A percentile compares a stretch with the other conserved stretches of the same genome.
phyloP scores from a whole-genome alignment of 2,329 filamentous ascomycete species.

The Phialemonium atrogriseum region DNA sequence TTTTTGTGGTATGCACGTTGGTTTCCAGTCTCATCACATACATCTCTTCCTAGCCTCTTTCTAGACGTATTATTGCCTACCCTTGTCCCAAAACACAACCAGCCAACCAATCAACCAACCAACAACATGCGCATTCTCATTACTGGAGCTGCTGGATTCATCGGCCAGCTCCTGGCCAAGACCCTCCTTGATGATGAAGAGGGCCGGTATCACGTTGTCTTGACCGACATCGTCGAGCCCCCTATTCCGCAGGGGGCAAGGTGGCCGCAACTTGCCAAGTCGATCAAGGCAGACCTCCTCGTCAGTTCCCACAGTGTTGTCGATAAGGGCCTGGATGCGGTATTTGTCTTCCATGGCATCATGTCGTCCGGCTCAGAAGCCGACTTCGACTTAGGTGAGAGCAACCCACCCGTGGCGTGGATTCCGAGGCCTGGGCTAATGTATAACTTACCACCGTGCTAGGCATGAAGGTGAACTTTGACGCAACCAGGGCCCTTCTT shows the following conservation, averaged over 20 bases:
- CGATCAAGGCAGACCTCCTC: conserved; percentile 35
- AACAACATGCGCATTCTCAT: conserved; percentile 35
- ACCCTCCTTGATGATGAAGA: conserved; percentile 36
- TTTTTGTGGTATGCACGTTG: too few species aligned
- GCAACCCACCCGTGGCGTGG: too few species aligned
- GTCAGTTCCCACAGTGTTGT: conserved; percentile 23
- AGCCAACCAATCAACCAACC: too few species aligned
- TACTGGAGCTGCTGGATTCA: conserved; percentile 46
- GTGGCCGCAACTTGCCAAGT: conserved; percentile 32
- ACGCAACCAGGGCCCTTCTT: conserved; percentile 39
- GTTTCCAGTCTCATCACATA: too few species aligned
- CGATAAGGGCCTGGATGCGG: conserved; percentile 27
- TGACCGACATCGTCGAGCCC: conserved; percentile 39
- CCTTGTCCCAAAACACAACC: too few species aligned
- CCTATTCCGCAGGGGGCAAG: conserved; percentile 32
- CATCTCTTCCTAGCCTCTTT: too few species aligned
- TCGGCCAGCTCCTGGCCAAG: conserved; percentile 43
- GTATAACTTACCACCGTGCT: neutral
- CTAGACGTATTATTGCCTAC: too few species aligned
- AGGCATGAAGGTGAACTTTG: conserved; percentile 42
- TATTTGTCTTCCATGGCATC: conserved; percentile 46
- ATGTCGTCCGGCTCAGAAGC: conserved; percentile 48
- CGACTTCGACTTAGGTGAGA: conserved; percentile 44
- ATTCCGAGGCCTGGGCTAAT: neutral
- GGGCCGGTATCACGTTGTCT: conserved; percentile 26